Evolutionary conservation across 495 filamentous ascomycete genomes (phyloP).

Genomic region (Aspergillus incahuasiensis): DNA sequence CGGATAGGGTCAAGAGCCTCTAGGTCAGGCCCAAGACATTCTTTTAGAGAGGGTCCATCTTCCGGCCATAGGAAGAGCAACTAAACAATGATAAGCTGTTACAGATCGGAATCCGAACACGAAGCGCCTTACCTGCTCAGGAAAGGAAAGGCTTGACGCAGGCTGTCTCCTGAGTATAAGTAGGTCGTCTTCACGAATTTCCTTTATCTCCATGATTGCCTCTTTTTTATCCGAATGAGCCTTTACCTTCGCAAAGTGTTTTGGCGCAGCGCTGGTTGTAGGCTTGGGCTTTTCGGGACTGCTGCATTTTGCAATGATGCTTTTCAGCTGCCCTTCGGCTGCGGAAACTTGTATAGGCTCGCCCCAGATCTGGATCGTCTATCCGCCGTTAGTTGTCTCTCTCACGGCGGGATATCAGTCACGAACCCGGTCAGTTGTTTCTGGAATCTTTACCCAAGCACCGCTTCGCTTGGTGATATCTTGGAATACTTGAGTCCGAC

Average conservation of each 20-base stretch:
- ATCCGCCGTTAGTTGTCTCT: background rate
- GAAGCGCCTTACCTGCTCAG: slow-evolving; percentile 20
- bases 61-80: slow-evolving; percentile 44
- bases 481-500: slow-evolving; percentile 22
- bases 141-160: slow-evolving; percentile 17
- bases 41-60: slow-evolving; percentile 30
- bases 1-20: slow-evolving; percentile 47
- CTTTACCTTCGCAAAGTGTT: slow-evolving; percentile 18
- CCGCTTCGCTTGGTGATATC: slow-evolving; percentile 21
- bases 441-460: slow-evolving; percentile 22
- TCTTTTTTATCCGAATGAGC: slow-evolving; percentile 18
- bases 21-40: slow-evolving; percentile 40
- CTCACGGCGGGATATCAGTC: background rate
- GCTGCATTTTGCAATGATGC: slow-evolving; percentile 21
- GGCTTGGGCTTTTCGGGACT: slow-evolving; percentile 13
- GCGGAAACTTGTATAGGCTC: slow-evolving; percentile 20
- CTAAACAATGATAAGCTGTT: background rate
- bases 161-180: slow-evolving; percentile 30
- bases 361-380: slow-evolving; percentile 25
- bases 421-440: slow-evolving; percentile 18
- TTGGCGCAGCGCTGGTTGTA: background rate
- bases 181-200: slow-evolving; percentile 19
- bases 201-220: slow-evolving; percentile 18
- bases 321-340: slow-evolving; percentile 22
- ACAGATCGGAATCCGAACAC: background rate